phyloP scores from a whole-genome alignment of 371 early-diverging fungal species.

The Mucor circinelloides region DNA sequence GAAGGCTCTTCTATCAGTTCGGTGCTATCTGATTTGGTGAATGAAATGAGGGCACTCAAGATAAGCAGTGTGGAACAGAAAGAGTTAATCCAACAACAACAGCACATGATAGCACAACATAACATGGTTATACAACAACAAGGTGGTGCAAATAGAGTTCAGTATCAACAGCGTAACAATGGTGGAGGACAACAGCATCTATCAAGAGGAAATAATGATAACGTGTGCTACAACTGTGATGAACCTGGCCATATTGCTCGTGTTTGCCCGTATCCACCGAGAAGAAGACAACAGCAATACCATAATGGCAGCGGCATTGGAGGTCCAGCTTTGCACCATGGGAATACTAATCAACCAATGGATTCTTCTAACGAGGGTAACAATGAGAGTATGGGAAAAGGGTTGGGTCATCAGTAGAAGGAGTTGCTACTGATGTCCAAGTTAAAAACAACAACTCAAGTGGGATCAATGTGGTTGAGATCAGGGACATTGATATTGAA shows the following conservation, averaged over 20 bases:
- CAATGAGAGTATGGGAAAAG: constrained; percentile 1
- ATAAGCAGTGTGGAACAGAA: not conserved
- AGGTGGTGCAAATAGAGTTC: not conserved
- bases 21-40: not conserved
- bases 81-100: not conserved
- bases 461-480: not conserved
- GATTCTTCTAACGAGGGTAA: not conserved
- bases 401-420: constrained; percentile 5
- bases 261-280: not conserved
- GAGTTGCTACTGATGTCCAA: constrained; percentile 2
- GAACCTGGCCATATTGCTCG: not conserved
- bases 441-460: not conserved
- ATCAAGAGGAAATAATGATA: not conserved
- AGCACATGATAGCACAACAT: not conserved
- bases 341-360: not conserved
- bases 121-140: not conserved
- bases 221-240: not conserved
- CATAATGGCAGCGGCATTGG: not conserved
- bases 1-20: not conserved
- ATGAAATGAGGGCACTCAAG: not conserved
- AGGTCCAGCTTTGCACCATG: not conserved
- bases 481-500: not conserved
- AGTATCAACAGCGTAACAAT: not conserved
- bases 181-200: not conserved
- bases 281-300: not conserved